These are phyloP conservation scores for Litsea cubeba DNA, from an alignment of 164 flowering plant genomes.

Conservation along the genomic window DNA sequence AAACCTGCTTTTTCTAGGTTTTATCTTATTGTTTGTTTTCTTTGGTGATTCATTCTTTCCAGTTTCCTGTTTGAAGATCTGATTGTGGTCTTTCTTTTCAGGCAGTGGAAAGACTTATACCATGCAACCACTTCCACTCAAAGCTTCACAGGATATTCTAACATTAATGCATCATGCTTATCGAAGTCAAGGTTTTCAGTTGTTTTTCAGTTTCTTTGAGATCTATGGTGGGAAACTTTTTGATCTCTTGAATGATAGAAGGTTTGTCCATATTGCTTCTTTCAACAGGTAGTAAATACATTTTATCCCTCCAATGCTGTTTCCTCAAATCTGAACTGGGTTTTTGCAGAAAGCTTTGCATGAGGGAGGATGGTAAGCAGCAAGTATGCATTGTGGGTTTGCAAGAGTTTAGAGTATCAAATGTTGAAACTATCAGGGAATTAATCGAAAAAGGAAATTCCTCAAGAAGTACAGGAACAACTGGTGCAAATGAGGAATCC, in stretches of 20 bases:
- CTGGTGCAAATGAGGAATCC: conserved; percentile 99
- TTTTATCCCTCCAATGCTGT: not conserved
- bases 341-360: conserved; percentile 66
- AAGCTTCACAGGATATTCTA: conserved; percentile 81
- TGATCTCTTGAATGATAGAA: conserved; percentile 88
- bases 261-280: conserved; percentile 36
- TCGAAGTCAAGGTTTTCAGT: conserved; percentile 78
- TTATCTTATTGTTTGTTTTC: not conserved
- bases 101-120: conserved; percentile 97
- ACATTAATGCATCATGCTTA: conserved; percentile 65
- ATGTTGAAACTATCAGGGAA: conserved; percentile 71
- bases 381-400: conserved; percentile 95
- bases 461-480: conserved; percentile 89
- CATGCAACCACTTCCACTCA: conserved; percentile 88
- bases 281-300: not conserved
- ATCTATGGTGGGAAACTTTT: conserved; percentile 93
- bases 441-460: conserved; percentile 85
- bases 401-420: conserved; percentile 72
- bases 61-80: not conserved
- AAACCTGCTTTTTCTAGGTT: not conserved
- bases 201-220: conserved; percentile 90
- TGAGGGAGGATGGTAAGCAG: conserved; percentile 96
- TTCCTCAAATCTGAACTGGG: not conserved
- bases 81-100: conserved; percentile 18
- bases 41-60: not conserved